Evolutionary conservation across 2,329 filamentous ascomycete genomes (phyloP), one percentile per base, ranked within the genome.

Genomic region (Orbilia quercus): DNA sequence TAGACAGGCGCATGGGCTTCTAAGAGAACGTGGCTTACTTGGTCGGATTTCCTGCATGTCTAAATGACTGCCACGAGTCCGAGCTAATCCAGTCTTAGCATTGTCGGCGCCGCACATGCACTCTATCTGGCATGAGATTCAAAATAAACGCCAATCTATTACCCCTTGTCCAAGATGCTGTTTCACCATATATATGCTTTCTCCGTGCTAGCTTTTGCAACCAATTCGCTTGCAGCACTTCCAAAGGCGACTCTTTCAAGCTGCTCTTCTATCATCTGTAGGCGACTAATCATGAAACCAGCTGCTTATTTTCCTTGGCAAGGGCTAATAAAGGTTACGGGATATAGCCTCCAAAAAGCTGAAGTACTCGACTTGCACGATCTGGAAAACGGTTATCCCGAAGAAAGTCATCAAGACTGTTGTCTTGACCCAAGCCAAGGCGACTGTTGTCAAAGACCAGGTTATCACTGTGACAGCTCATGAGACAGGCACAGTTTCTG

Each of bases 301-400:
- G 23, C 4, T 14, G 18, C 22, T 48, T 12, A 22, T 2, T 44
- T n/a, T 20, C 14, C 2, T 23, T 25, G 12, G 22, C 2, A 54
- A 31, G 28, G 18, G 12, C 5, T 7, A n/a, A 31, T 9, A 31
- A 31, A 31, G 28, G 28, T 31, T 16, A n/a, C n/a, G 28, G 16
- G 45, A 53, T 36, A 53, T 34, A 70, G 65, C 65, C 9, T 31
- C 65, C 4, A 70, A 62, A 28, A 70, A 70, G 23, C 22, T 59
- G 1, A 70, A 62, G 47, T 62, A 36, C 40, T 47, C 55, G 7
- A 70, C 65, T n/a, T 70, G 65, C 22, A 70, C 65, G 7, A 28
- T 70, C 14, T 31, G 50, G 47, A 70, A 70, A 40, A 70, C 65
- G 5, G 48, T 62, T 28, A 18, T 44, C 2, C 65, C 65, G 1